Conservation (phyloP, 805 yeast species). For the Lachancea waltii region DNA sequence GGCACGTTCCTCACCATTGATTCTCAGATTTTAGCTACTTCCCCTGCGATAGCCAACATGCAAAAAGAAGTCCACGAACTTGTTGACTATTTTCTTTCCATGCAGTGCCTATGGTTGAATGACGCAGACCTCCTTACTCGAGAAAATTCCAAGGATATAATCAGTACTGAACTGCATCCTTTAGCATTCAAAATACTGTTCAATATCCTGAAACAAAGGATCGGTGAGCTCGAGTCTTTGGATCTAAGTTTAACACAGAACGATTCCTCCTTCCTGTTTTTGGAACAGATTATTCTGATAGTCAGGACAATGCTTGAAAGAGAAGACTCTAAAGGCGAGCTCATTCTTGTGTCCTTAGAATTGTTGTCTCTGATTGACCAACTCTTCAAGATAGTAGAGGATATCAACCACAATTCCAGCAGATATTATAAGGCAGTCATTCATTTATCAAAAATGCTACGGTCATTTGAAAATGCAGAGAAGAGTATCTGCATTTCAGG, state of each 20-base stretch:
- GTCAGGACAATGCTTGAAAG: conserved; percentile 35
- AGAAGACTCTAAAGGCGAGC: conserved; percentile 28
- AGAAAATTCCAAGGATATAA: conserved; percentile 65
- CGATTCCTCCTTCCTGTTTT: conserved; percentile 31
- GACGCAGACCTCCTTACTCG: conserved; percentile 49
- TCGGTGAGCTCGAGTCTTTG: conserved; percentile 29
- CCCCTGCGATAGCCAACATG: conserved; percentile 16
- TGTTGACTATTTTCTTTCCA: conserved; percentile 44
- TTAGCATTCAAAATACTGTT: conserved; percentile 45
- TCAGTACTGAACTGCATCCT: conserved; percentile 61
- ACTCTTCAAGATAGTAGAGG: conserved; percentile 23
- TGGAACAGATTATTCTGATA: conserved; percentile 46
- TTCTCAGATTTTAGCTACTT: conserved; percentile 8
- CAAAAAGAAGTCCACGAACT: conserved; percentile 32
- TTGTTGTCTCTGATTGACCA: conserved; percentile 32
- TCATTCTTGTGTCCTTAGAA: conserved; percentile 32
- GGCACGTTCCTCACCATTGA: conserved; percentile 48
- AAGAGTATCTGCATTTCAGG: conserved; percentile 31
- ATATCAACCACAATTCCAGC: conserved; percentile 19
- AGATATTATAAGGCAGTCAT: conserved; percentile 30
- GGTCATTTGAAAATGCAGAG: conserved; percentile 29
- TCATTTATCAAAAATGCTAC: conserved; percentile 31
- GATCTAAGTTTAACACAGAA: conserved; percentile 21
- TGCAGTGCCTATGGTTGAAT: conserved; percentile 43
- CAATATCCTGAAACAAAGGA: conserved; percentile 36